Evolutionary conservation across 1,284 basidiomycete genomes (phyloP).

Genomic region (Sporisorium sorghi): DNA sequence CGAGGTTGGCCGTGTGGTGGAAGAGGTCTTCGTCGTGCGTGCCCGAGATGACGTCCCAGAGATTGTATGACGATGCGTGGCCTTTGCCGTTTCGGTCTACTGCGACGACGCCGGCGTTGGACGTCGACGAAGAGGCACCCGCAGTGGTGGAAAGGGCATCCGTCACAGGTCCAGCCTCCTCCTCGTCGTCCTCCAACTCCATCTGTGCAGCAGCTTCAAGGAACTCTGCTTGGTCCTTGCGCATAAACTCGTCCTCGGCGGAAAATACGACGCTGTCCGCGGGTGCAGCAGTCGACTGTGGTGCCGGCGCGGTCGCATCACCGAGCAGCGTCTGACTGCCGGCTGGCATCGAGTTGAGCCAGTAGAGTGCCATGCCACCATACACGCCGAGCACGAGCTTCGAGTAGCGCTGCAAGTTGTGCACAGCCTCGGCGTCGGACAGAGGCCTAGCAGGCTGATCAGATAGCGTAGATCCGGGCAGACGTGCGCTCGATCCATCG

Average conservation of each 20-base stretch:
- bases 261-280: constrained; percentile 31
- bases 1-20: constrained; percentile 56
- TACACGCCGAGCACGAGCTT: constrained; percentile 63
- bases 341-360: constrained; percentile 54
- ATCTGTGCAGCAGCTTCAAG: constrained; percentile 52
- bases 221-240: constrained; percentile 47
- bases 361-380: constrained; percentile 58
- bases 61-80: constrained; percentile 40
- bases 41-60: constrained; percentile 57
- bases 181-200: constrained; percentile 55
- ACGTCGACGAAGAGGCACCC: background rate
- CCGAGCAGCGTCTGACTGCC: background rate
- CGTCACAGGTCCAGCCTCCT: background rate
- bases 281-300: background rate
- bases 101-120: constrained; percentile 2
- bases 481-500: constrained; percentile 13
- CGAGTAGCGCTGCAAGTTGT: constrained; percentile 56
- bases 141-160: background rate
- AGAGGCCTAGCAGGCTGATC: constrained; percentile 36
- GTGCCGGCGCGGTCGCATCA: background rate
- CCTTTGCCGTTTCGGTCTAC: constrained; percentile 10
- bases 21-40: constrained; percentile 62
- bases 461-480: constrained; percentile 30
- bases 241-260: constrained; percentile 56
- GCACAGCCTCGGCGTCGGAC: constrained; percentile 50